Evolutionary conservation across 371 early-diverging fungal genomes (phyloP), one percentile per base, ranked within the genome.

Genomic region (Lichtheimia hyalospora): DNA sequence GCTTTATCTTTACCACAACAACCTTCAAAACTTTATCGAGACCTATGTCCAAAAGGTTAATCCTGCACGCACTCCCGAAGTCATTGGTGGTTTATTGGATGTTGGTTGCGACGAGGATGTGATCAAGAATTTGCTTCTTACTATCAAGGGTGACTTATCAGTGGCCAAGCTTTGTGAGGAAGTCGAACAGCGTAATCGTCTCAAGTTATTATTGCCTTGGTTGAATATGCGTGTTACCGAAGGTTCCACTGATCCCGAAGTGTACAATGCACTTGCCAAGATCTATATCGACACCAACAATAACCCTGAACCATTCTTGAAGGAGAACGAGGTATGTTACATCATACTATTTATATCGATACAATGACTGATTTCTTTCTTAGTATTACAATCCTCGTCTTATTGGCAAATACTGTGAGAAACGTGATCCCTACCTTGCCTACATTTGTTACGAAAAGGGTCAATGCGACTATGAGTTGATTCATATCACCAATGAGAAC

Each of bases 261-360:
- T 98, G 3, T 96, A 92, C 85, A 98, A 97, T 65, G 98, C 97
- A 12, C 79, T 98, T 53, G 99, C 97, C 66, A 98, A 97, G 88
- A 96, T 98, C 56, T 97, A 96, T 73, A 96, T 98, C 66, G 99
- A 97, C 74, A 96, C 93, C 75, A 98, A 97, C 87, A 94, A 94
- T 74, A 95, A 97, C 63, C 92, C 99, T 20, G 98, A 97, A 69
- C 85, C 86, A 57, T 98, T 98, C 88, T 80, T 98, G 62, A 90
- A 88, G 64, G 91, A 90, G 60, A 98, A 98, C 76, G 87, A 89
- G 62, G 80, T 83, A 60, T 43, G 39, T 12, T 7, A 1, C 5
- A 40, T 7, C 18, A 50, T 2, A 24, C 13, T 34, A 10, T 34
- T 34, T 8, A 15, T 41, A 21, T n/a, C 3, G 18, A 42, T 40